phyloP scores from a whole-genome alignment of 2,329 filamentous ascomycete genomes.

The Claviceps sp. region DNA sequence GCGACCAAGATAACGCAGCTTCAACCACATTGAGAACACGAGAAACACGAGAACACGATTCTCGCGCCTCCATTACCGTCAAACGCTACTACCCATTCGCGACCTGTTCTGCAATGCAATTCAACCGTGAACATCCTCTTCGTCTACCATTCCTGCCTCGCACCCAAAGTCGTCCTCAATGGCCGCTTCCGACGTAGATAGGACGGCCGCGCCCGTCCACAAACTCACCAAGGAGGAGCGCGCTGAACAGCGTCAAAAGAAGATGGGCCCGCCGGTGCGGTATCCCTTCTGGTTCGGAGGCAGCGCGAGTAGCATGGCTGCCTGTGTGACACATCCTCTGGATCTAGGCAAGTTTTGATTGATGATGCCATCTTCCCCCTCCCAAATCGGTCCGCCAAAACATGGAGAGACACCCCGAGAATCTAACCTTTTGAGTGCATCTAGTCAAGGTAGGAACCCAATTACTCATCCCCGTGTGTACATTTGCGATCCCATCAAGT shows the following conservation, averaged over 20 bases:
- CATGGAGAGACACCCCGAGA: neutral
- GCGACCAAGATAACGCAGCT: neutral
- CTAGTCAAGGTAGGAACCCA: constrained; percentile 7
- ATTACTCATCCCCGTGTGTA: neutral
- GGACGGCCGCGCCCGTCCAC: constrained; percentile 1
- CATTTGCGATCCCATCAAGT: too few species aligned
- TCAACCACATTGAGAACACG: neutral
- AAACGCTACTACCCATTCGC: neutral
- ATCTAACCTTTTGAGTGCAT: neutral
- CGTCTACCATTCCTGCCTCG: neutral
- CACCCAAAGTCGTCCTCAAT: constrained; percentile 7
- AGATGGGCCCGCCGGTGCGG: constrained; percentile 25
- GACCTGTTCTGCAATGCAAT: constrained; percentile 1
- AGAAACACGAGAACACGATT: neutral
- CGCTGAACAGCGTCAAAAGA: constrained; percentile 18
- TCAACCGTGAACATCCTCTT: neutral
- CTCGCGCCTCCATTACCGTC: neutral
- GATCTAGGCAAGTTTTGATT: constrained; percentile 58
- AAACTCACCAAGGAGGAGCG: constrained; percentile 7
- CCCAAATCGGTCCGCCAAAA: neutral
- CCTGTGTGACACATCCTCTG: constrained; percentile 82
- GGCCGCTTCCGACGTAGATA: constrained; percentile 6
- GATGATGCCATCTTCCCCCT: neutral
- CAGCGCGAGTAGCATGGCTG: constrained; percentile 83
- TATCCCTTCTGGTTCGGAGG: constrained; percentile 97